These are phyloP conservation scores for Linnemannia schmuckeri DNA, from an alignment of 192 early-diverging fungal species.

Conservation along the genomic window DNA sequence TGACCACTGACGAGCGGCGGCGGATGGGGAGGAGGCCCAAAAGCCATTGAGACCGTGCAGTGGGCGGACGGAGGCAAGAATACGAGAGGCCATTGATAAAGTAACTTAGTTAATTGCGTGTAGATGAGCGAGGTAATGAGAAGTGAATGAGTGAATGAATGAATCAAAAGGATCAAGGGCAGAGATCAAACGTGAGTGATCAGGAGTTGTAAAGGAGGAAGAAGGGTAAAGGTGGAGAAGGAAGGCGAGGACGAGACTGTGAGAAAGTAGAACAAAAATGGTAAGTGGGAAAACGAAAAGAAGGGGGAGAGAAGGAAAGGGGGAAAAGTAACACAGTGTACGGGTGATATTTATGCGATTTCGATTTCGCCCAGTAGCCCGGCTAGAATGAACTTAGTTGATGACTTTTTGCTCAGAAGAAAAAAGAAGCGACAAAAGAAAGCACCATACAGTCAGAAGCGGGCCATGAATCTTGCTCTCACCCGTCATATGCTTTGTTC, in stretches of 20 bases:
- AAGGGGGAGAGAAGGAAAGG: background rate
- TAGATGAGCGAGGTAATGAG: background rate
- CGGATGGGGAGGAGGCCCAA: slow-evolving; percentile 1
- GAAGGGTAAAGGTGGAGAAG: background rate
- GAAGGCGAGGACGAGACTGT: background rate
- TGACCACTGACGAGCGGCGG: background rate
- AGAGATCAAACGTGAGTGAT: background rate
- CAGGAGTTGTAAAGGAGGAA: background rate
- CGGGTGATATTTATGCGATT: background rate
- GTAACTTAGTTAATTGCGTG: background rate
- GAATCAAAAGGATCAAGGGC: background rate
- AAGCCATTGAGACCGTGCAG: background rate
- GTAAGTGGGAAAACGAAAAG: background rate
- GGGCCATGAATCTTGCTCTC: background rate
- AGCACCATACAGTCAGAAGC: background rate
- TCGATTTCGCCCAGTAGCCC: background rate
- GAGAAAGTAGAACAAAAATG: background rate
- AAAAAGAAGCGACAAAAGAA: background rate
- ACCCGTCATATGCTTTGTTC: too few species aligned
- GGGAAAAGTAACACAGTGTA: background rate
- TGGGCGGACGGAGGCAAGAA: slow-evolving; percentile 3
- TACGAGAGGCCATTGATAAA: slow-evolving; percentile 9
- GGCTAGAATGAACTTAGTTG: background rate
- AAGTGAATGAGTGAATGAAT: background rate
- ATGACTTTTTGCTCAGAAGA: background rate